A percentile compares a stretch with the other conserved stretches of the same genome.
phyloP scores from a whole-genome alignment of 192 early-diverging fungal genomes.

The Globomyces pollinis-pini region DNA sequence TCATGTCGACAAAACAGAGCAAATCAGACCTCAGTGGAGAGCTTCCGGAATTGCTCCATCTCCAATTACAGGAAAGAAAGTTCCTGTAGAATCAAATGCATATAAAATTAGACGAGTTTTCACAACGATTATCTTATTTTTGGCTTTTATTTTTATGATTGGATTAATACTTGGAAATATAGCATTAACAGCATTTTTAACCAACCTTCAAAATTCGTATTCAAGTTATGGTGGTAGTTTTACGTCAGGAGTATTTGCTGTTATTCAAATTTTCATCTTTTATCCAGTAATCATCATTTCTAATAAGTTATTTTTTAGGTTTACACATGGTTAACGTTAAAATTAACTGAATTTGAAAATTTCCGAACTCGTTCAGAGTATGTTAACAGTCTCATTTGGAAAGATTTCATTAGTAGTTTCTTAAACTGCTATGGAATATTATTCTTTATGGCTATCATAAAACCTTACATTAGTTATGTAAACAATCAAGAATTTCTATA shows the following conservation, averaged over 20 bases:
- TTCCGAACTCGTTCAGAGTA: constrained; percentile 14
- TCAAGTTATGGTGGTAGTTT: neutral
- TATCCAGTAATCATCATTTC: neutral
- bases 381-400: constrained; percentile 11
- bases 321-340: constrained; percentile 8
- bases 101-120: neutral
- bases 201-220: neutral
- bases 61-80: constrained; percentile 13
- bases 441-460: constrained; percentile 13
- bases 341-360: constrained; percentile 19
- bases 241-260: neutral
- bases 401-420: constrained; percentile 16
- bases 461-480: neutral
- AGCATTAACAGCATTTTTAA: neutral
- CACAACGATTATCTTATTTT: neutral
- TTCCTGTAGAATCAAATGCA: neutral
- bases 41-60: neutral
- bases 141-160: constrained; percentile 7
- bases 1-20: neutral
- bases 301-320: too few relatives aligned
- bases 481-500: neutral
- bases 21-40: constrained; percentile 9
- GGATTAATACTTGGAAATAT: constrained; percentile 14
- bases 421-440: constrained; percentile 19
- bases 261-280: neutral